Evolutionary conservation across 352 stramenopile species (phyloP).

Genomic region (Pythium pyrilobum): DNA sequence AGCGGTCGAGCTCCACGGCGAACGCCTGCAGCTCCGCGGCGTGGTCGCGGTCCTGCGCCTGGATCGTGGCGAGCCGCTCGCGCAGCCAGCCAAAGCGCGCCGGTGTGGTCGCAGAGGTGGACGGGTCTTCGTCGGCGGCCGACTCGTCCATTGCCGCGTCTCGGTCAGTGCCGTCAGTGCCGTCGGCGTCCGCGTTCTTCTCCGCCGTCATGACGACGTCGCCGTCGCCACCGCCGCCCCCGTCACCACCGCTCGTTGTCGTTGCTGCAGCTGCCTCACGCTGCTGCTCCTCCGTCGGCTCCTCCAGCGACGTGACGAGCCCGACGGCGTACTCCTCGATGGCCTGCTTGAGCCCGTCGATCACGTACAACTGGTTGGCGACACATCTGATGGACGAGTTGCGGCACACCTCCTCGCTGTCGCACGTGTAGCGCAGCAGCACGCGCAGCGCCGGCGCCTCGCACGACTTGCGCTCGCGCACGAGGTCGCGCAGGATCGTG

Average conservation of each 20-base stretch:
- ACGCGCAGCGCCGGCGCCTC: slow-evolving; percentile 44
- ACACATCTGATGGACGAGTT: slow-evolving; percentile 72
- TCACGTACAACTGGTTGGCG: slow-evolving; percentile 69
- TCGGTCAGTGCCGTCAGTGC: background rate
- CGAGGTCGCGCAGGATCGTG: slow-evolving; percentile 60
- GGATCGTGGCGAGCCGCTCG: slow-evolving; percentile 7
- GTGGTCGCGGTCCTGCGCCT: slow-evolving; percentile 3
- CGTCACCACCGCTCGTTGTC: too few relatives aligned
- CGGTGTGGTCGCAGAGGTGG: background rate
- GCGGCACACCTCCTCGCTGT: slow-evolving; percentile 58
- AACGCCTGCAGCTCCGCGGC: slow-evolving; percentile 33
- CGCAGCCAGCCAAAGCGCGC: slow-evolving; percentile 12
- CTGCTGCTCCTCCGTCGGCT: background rate
- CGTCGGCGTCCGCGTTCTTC: background rate
- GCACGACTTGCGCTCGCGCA: slow-evolving; percentile 57
- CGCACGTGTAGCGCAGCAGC: slow-evolving; percentile 66
- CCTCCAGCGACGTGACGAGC: slow-evolving; percentile 49
- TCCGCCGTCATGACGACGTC: background rate
- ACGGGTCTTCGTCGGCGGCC: background rate
- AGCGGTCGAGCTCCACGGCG: slow-evolving; percentile 25
- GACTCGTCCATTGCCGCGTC: slow-evolving; percentile 26
- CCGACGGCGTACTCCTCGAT: slow-evolving; percentile 63
- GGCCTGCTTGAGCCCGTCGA: slow-evolving; percentile 39
- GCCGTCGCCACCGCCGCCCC: background rate
- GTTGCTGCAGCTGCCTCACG: background rate